Evolutionary conservation across 1,284 basidiomycete genomes (phyloP).

Genomic region (Trichosporon coremiiforme): DNA sequence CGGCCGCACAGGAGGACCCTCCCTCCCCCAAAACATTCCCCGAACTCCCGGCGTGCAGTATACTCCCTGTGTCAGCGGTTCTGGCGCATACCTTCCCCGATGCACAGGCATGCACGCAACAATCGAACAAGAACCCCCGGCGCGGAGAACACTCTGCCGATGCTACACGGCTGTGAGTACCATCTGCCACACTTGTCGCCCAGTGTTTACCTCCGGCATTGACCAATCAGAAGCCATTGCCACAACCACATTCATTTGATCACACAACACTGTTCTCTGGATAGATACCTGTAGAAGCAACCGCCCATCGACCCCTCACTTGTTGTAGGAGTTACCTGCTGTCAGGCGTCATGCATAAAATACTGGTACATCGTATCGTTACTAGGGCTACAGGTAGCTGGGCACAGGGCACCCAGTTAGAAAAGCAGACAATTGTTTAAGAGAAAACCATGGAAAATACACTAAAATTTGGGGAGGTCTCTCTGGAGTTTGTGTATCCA

Average conservation of each 20-base stretch:
- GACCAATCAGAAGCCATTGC: neutral
- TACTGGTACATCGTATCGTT: neutral
- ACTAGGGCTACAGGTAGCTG: constrained; percentile 9
- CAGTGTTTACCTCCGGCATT: neutral
- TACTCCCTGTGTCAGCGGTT: too few relatives aligned
- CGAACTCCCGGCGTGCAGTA: too few relatives aligned
- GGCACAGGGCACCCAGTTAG: neutral
- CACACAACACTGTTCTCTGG: neutral
- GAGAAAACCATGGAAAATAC: neutral
- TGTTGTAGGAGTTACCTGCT: neutral
- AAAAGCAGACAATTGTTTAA: neutral
- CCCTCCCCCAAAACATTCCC: too few relatives aligned
- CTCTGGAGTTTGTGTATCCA: neutral
- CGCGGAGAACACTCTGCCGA: neutral
- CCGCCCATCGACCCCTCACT: too few relatives aligned
- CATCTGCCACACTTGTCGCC: neutral
- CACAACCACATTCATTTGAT: neutral
- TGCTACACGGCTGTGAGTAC: neutral
- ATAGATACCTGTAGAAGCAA: neutral
- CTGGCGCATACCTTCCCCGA: too few relatives aligned
- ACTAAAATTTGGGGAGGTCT: neutral
- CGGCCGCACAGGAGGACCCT: too few relatives aligned
- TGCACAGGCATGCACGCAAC: too few relatives aligned
- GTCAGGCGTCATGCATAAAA: neutral
- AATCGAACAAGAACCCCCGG: too few relatives aligned